A percentile compares a stretch with the other conserved stretches of the same genome.
These are phyloP conservation scores for Mycotypha africana DNA, from an alignment of 371 early-diverging fungal genomes.

Conservation along the genomic window DNA sequence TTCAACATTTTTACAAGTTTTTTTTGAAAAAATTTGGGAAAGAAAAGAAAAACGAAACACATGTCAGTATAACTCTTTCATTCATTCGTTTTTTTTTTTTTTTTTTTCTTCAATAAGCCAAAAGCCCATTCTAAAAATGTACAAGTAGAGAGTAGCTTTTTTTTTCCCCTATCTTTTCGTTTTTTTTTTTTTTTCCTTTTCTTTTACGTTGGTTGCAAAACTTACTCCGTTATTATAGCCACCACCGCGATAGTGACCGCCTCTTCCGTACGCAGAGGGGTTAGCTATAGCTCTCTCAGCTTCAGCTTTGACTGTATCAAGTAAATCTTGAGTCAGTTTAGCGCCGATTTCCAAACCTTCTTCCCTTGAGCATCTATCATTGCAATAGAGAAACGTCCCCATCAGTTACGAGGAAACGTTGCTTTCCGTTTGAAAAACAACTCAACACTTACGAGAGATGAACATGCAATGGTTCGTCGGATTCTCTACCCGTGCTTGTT, in stretches of 20 bases:
- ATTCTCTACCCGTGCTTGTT: constrained; percentile 55
- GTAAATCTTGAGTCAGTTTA: constrained; percentile 65
- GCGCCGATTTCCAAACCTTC: constrained; percentile 68
- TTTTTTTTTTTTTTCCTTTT: too few relatives aligned
- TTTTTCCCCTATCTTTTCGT: neutral
- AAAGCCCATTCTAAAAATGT: too few relatives aligned
- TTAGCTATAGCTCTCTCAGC: constrained; percentile 48
- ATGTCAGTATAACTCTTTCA: too few relatives aligned
- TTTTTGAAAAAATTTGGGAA: constrained; percentile 16
- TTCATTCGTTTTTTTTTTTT: too few relatives aligned
- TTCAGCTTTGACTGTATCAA: constrained; percentile 72
- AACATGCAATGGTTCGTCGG: constrained; percentile 78
- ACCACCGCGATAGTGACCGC: constrained; percentile 14
- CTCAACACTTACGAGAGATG: constrained; percentile 66
- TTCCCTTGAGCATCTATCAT: constrained; percentile 54
- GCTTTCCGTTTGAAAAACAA: too few relatives aligned
- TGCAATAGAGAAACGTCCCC: too few relatives aligned
- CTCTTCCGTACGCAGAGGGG: constrained; percentile 29
- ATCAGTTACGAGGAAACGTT: too few relatives aligned
- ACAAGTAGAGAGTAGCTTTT: constrained; percentile 13
- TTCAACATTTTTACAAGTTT: too few relatives aligned
- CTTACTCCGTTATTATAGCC: constrained; percentile 19
- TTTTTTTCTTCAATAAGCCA: too few relatives aligned
- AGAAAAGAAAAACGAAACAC: constrained; percentile 2
- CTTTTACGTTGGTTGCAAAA: too few relatives aligned